Base-by-base conservation (phyloP, 176 grass and related monocot genomes). In the Carex myosuroides region DNA sequence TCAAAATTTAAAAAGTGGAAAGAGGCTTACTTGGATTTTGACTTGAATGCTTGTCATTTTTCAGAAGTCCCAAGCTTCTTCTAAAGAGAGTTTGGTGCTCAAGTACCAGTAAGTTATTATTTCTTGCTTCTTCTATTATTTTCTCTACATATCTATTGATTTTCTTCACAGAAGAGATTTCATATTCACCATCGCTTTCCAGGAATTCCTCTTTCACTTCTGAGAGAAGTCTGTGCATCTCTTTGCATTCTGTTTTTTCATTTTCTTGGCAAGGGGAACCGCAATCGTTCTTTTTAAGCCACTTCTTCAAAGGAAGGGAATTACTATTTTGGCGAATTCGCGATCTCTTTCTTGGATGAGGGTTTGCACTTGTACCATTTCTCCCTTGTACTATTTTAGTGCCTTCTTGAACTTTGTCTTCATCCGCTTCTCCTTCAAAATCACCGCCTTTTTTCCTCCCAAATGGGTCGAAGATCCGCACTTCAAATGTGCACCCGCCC, bases 391-490 rank as follows among this genome's bases (percentile, higher is more conserved):
- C 26, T 26, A 26, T 26, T 26, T 26, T 26, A 41, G 4, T 41
- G 30, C 26, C 30, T 17, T 68, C 64, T 68, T 68, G 64, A 68
- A 17, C 29, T 68, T 37, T 12, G 5, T 7, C 29, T 37, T 37
- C 64, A 13, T 39, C 41, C 20, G 1, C 41, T 44, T 46, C 37
- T 42, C 17, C 35, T 63, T 81, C 58, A 12, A 18, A 21, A 64
- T 86, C 57, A 29, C 60, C 11, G 22, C 18, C 48, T 88, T 89
- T 90, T 82, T 90, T 85, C 0, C 82, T 84, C 17, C 89, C 83
- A 29, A 20, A 85, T 0, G 46, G 8, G 52, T 61, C 61, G 48
- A 89, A 91, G 14, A 86, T 94, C 50, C 66, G 17, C 61, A 88
- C 80, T 54, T 88, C 78, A 68, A 89, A 73, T 12, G 32, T 14